phyloP scores from a whole-genome alignment of 1,284 basidiomycete genomes.

The Rhodotorula sp. region DNA sequence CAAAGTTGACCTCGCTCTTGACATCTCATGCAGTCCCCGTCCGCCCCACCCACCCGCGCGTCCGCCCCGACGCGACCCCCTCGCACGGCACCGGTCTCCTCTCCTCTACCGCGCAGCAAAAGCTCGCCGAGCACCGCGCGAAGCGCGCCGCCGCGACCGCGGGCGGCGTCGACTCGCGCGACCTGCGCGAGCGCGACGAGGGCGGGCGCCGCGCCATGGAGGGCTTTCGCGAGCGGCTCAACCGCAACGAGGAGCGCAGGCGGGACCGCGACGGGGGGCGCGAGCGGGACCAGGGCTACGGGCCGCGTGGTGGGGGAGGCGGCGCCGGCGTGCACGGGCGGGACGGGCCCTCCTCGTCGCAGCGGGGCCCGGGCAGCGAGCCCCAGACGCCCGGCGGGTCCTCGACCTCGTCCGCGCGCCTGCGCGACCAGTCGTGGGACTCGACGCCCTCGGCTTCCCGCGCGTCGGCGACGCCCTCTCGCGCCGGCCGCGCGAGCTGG shows the following conservation, averaged over 20 bases:
- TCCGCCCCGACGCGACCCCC: conserved; percentile 83
- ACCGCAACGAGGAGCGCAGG: conserved; percentile 38
- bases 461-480: conserved; percentile 14
- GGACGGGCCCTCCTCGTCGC: not conserved
- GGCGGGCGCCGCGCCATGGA: conserved; percentile 38
- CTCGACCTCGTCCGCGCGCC: conserved; percentile 22
- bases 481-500: conserved; percentile 22
- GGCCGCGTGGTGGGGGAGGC: conserved; percentile 9
- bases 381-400: conserved; percentile 34
- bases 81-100: conserved; percentile 83
- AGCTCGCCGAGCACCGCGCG: conserved; percentile 72
- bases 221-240: conserved; percentile 46
- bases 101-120: conserved; percentile 68
- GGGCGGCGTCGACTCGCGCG: conserved; percentile 34
- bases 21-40: conserved; percentile 28
- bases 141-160: conserved; percentile 19
- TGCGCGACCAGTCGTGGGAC: conserved; percentile 42
- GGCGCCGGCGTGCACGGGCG: conserved; percentile 17
- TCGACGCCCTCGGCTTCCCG: conserved; percentile 36
- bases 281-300: too few species aligned
- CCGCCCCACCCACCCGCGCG: conserved; percentile 58
- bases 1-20: not conserved
- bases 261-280: not conserved
- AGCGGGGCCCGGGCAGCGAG: conserved; percentile 27
- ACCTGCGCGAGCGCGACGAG: conserved; percentile 34